Conservation (phyloP, 257 asterid genomes). For the Solanum gandarillasii region DNA sequence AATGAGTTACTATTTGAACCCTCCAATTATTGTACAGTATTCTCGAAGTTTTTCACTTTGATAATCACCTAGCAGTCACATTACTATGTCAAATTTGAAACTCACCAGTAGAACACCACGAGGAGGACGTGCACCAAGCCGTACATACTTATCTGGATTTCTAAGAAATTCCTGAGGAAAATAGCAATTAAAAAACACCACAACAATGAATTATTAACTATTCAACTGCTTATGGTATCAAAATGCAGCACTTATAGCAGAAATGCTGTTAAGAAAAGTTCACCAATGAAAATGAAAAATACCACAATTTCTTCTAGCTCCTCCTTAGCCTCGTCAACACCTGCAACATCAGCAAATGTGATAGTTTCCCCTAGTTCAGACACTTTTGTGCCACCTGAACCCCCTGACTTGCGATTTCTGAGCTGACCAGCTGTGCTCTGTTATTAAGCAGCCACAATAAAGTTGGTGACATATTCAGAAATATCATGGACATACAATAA, state of each 20-base stretch:
- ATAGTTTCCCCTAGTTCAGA: slow-evolving; percentile 81
- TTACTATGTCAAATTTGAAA: slow-evolving; percentile 7
- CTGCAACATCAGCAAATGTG: slow-evolving; percentile 96
- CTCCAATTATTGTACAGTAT: not conserved
- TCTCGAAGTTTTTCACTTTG: not conserved
- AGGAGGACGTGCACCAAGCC: slow-evolving; percentile 99
- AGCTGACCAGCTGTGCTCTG: slow-evolving; percentile 89
- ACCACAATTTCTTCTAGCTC: slow-evolving; percentile 99
- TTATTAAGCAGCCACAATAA: not conserved
- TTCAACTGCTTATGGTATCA: not conserved
- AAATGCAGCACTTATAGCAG: not conserved
- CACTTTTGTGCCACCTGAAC: slow-evolving; percentile 58
- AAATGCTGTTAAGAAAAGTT: not conserved
- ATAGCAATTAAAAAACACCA: slow-evolving; percentile 8
- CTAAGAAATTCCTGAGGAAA: slow-evolving; percentile 79
- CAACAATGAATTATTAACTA: not conserved
- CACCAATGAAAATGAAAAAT: slow-evolving; percentile 12
- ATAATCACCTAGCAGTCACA: not conserved
- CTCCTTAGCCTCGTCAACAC: slow-evolving; percentile 99
- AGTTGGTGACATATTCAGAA: not conserved
- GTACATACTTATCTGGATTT: slow-evolving; percentile 76
- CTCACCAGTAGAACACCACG: slow-evolving; percentile 98
- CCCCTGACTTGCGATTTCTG: slow-evolving; percentile 75
- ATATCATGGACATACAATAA: not conserved
- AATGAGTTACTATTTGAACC: not conserved